These are phyloP conservation scores for Botryotinia narcissicola DNA, from an alignment of 2,329 filamentous ascomycete species.

Conservation along the genomic window DNA sequence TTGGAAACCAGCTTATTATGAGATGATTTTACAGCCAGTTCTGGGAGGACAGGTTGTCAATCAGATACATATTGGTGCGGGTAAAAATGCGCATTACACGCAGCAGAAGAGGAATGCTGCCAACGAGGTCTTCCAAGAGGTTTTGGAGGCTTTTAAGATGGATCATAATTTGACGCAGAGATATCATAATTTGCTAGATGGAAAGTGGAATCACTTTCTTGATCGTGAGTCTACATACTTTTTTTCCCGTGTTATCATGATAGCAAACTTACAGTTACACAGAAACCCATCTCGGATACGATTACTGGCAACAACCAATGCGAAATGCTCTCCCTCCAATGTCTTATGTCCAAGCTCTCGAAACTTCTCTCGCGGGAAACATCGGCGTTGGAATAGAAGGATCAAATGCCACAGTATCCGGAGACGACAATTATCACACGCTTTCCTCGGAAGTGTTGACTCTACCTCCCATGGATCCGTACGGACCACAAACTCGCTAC, in stretches of 20 bases:
- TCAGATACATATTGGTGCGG: slow-evolving; percentile 51
- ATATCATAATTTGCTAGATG: slow-evolving; percentile 57
- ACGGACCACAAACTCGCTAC: slow-evolving; percentile 54
- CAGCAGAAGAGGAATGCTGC: slow-evolving; percentile 56
- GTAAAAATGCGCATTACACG: slow-evolving; percentile 54
- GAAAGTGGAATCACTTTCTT: slow-evolving; percentile 63
- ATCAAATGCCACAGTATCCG: slow-evolving; percentile 63
- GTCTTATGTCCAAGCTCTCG: slow-evolving; percentile 55
- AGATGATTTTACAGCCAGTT: slow-evolving; percentile 60
- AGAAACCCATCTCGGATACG: slow-evolving; percentile 54
- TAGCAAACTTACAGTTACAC: slow-evolving; percentile 35
- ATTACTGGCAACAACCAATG: slow-evolving; percentile 67
- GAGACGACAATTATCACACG: slow-evolving; percentile 62
- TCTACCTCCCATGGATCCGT: slow-evolving; percentile 57
- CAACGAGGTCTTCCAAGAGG: slow-evolving; percentile 52
- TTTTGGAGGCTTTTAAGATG: slow-evolving; percentile 53
- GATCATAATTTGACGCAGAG: slow-evolving; percentile 55
- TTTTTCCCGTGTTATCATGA: background rate
- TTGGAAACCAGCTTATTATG: slow-evolving; percentile 58
- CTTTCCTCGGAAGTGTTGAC: slow-evolving; percentile 54
- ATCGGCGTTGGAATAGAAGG: slow-evolving; percentile 64
- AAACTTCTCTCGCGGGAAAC: slow-evolving; percentile 58
- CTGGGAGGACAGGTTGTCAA: slow-evolving; percentile 56
- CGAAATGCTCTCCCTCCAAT: slow-evolving; percentile 63
- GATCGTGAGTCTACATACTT: slow-evolving; percentile 44